Evolutionary conservation across 129 eudicot species (phyloP).

Genomic region (Chrysanthemum seticuspe): DNA sequence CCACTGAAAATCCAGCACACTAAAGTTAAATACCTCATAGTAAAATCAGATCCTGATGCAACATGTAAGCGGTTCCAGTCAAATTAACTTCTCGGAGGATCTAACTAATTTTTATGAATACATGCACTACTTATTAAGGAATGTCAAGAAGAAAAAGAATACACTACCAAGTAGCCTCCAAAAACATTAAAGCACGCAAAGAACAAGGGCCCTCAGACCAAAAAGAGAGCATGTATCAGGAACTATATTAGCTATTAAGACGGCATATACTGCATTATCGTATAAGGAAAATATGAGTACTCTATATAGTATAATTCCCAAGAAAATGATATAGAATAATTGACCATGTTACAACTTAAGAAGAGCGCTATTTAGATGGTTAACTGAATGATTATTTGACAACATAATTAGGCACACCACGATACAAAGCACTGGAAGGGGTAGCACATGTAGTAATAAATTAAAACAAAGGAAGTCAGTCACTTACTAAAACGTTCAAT

Average conservation of each 20-base stretch:
- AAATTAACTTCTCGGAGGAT: not conserved
- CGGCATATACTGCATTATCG: no score
- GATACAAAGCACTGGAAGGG: not conserved
- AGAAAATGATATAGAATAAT: not conserved
- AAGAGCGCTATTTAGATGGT: not conserved
- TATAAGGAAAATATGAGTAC: not conserved
- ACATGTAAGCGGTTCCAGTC: not conserved
- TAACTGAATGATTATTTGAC: constrained; percentile 2
- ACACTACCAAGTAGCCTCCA: not conserved
- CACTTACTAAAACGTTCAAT: constrained; percentile 87
- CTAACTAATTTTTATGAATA: constrained; percentile 1
- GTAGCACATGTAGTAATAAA: not conserved
- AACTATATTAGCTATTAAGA: not conserved
- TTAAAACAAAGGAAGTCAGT: constrained; percentile 3
- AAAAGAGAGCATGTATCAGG: not conserved
- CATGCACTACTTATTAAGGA: constrained; percentile 1
- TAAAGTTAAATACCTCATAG: constrained; percentile 9
- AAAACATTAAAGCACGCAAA: not conserved
- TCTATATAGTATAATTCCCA: not conserved
- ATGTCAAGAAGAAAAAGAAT: not conserved
- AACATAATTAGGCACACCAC: constrained; percentile 10
- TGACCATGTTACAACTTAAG: not conserved
- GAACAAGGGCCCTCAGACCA: constrained; percentile 13
- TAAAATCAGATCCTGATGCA: not conserved
- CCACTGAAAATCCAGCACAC: constrained; percentile 56